These are phyloP conservation scores for Quercus aquifolioides DNA, from an alignment of 306 rosid genomes.

Conservation along the genomic window DNA sequence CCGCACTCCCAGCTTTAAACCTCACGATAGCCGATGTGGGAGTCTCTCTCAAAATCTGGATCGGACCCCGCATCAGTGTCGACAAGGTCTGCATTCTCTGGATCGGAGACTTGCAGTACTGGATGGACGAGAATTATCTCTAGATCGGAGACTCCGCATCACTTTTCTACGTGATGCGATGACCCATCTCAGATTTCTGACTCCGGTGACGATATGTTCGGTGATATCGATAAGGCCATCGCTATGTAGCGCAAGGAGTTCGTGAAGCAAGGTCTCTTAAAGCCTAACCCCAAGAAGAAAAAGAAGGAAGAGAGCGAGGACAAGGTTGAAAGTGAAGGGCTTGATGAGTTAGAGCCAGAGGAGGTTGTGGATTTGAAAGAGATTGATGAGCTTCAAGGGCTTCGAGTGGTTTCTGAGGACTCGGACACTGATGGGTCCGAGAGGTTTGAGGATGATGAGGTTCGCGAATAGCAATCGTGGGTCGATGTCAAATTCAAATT, in stretches of 20 bases:
- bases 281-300: slow-evolving; percentile 72
- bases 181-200: slow-evolving; percentile 18
- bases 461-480: slow-evolving; percentile 18
- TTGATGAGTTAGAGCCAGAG: slow-evolving; percentile 60
- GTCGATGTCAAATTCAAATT: slow-evolving; percentile 21
- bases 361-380: slow-evolving; percentile 82
- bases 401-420: slow-evolving; percentile 28
- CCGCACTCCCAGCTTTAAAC: too few species aligned
- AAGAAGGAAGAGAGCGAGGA: background rate
- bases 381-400: slow-evolving; percentile 65
- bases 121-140: too few species aligned
- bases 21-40: too few species aligned
- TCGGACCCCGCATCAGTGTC: too few species aligned
- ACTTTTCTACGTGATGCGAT: too few species aligned
- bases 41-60: too few species aligned
- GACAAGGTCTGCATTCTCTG: too few species aligned
- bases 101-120: too few species aligned
- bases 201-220: slow-evolving; percentile 70
- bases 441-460: slow-evolving; percentile 25
- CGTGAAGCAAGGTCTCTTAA: slow-evolving; percentile 75
- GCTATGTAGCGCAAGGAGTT: slow-evolving; percentile 86
- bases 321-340: background rate
- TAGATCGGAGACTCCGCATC: too few species aligned
- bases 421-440: slow-evolving; percentile 26
- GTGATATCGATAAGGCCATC: slow-evolving; percentile 83